phyloP scores from a whole-genome alignment of 495 filamentous ascomycete genomes.

The Neurospora africana region DNA sequence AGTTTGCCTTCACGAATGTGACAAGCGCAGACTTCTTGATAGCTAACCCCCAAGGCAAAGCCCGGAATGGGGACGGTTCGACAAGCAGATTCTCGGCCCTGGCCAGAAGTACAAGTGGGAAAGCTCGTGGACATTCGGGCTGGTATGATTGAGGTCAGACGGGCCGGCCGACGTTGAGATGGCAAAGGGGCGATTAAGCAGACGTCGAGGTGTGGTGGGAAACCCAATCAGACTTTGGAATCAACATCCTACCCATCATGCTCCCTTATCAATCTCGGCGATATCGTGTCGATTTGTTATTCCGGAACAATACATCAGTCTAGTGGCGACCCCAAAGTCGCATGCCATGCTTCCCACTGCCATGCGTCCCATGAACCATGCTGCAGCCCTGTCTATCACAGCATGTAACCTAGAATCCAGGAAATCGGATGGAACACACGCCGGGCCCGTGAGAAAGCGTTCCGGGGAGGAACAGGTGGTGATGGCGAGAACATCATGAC shows the following conservation, averaged over 20 bases:
- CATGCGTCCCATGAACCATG: neutral
- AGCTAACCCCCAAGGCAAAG: conserved; percentile 12
- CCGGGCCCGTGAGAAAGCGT: neutral
- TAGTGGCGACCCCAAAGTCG: neutral
- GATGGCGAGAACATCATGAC: neutral
- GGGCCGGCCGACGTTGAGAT: neutral
- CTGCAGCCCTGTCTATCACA: neutral
- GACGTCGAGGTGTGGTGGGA: neutral
- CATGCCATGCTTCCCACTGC: neutral
- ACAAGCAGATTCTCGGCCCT: conserved; percentile 49
- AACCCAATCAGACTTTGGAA: neutral
- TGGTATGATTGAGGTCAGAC: conserved; percentile 16
- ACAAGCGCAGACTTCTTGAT: conserved; percentile 10
- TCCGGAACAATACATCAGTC: neutral
- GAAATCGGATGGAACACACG: neutral
- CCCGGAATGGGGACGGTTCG: conserved; percentile 58
- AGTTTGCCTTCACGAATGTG: conserved; percentile 10
- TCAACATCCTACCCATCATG: neutral
- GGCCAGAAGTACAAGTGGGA: conserved; percentile 37
- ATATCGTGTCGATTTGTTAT: neutral
- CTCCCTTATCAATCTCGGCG: neutral
- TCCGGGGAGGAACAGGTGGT: neutral
- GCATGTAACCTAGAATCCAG: neutral
- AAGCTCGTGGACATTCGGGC: conserved; percentile 40
- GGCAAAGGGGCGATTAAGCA: neutral